These are phyloP conservation scores for Cajanus cajan DNA, from an alignment of 306 rosid genomes.

Conservation along the genomic window DNA sequence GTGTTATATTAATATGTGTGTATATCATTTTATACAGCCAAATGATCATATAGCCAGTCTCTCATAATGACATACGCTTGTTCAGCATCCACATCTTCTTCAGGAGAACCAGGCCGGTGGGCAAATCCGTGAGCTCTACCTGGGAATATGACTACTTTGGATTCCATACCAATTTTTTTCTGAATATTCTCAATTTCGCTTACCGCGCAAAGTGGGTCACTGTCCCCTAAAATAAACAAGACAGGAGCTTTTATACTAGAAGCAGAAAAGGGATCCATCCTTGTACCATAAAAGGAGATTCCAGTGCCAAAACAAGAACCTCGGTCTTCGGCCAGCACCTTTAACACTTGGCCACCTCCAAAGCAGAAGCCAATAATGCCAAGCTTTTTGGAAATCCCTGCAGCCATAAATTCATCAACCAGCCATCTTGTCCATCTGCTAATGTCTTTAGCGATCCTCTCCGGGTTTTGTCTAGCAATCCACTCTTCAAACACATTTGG, in stretches of 20 bases:
- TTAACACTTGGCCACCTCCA: constrained; percentile 72
- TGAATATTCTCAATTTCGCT: constrained; percentile 39
- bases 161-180: constrained; percentile 43
- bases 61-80: constrained; percentile 58
- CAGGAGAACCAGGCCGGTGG: constrained; percentile 70
- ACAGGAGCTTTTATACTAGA: constrained; percentile 54
- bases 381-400: constrained; percentile 67
- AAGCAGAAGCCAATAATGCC: constrained; percentile 71
- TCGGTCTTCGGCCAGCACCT: constrained; percentile 59
- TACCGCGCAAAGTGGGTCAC: constrained; percentile 64
- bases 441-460: constrained; percentile 59
- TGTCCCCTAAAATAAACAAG: constrained; percentile 68
- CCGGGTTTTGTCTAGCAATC: constrained; percentile 45
- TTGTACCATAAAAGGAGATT: constrained; percentile 67
- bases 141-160: constrained; percentile 51
- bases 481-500: constrained; percentile 51
- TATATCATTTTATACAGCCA: constrained; percentile 29
- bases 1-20: background rate
- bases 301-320: constrained; percentile 59
- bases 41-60: constrained; percentile 65
- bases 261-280: constrained; percentile 45
- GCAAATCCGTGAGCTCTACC: constrained; percentile 85
- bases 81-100: constrained; percentile 88
- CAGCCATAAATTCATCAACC: constrained; percentile 70
- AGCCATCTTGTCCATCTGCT: constrained; percentile 64